Evolutionary conservation across 345 rosid species (phyloP).

Genomic region (Camelina hispida): DNA sequence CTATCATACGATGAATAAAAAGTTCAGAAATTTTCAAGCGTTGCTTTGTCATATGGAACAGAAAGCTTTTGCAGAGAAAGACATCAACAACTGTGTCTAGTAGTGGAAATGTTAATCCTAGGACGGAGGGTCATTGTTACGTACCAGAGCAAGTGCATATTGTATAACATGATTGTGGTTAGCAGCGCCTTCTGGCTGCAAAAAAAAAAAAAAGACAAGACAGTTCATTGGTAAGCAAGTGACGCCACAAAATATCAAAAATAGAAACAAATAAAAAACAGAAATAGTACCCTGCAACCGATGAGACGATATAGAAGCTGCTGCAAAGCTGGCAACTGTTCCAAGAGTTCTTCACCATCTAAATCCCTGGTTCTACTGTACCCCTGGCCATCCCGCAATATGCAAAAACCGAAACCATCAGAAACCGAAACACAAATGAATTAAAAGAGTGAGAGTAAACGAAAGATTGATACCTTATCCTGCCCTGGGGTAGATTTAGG

Average conservation of each 20-base stretch:
- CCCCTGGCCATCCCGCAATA: slow-evolving; percentile 58
- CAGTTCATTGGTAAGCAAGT: slow-evolving; percentile 23
- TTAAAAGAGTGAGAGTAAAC: neutral
- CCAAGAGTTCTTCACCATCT: slow-evolving; percentile 81
- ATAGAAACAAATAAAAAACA: neutral
- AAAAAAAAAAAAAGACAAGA: slow-evolving; percentile 21
- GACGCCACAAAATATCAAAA: slow-evolving; percentile 12
- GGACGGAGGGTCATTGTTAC: slow-evolving; percentile 17
- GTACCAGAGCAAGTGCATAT: slow-evolving; percentile 95
- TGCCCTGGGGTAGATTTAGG: slow-evolving; percentile 80
- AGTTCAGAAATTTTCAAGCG: neutral
- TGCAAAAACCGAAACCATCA: slow-evolving; percentile 23
- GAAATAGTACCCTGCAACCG: slow-evolving; percentile 78
- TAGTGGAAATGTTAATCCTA: neutral
- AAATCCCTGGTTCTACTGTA: slow-evolving; percentile 91
- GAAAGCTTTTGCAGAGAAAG: neutral
- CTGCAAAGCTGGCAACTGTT: slow-evolving; percentile 92
- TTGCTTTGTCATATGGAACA: neutral
- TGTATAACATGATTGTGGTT: slow-evolving; percentile 84
- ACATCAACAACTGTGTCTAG: slow-evolving; percentile 7
- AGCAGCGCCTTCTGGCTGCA: slow-evolving; percentile 99
- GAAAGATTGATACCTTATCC: slow-evolving; percentile 67
- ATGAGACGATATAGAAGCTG: slow-evolving; percentile 87
- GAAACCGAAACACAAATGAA: neutral
- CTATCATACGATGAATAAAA: slow-evolving; percentile 46